These are phyloP conservation scores for Pezicula radicicola DNA, from an alignment of 2,329 filamentous ascomycete genomes.

Conservation along the genomic window DNA sequence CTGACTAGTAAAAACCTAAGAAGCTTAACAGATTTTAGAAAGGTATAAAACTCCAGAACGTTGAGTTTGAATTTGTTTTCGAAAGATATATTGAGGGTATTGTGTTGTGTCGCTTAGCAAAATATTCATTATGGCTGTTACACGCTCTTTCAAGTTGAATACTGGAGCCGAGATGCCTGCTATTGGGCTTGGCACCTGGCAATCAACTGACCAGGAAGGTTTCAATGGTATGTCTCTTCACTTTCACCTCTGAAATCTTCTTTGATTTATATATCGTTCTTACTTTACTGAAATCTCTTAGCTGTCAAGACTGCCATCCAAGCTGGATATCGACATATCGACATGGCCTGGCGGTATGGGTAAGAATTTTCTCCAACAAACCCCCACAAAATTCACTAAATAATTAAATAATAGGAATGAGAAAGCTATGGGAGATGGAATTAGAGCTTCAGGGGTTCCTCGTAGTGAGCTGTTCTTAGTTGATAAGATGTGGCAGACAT, in stretches of 20 bases:
- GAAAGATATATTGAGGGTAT: no score
- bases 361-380: no score
- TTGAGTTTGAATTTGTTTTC: no score
- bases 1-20: no score
- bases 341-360: constrained; percentile 40
- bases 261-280: constrained; percentile 36
- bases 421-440: constrained; percentile 38
- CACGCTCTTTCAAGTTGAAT: constrained; percentile 27
- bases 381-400: no score
- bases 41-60: no score
- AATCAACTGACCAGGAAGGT: constrained; percentile 11
- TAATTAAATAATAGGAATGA: constrained; percentile 29
- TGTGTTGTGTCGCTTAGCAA: no score
- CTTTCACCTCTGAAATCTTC: neutral
- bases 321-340: constrained; percentile 47
- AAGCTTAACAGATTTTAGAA: no score
- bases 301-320: constrained; percentile 31
- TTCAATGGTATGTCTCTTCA: neutral
- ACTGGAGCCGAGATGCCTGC: constrained; percentile 31
- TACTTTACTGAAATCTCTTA: constrained; percentile 25
- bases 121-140: neutral
- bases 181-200: constrained; percentile 42
- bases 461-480: constrained; percentile 34
- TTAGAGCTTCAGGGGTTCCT: constrained; percentile 23
- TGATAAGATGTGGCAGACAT: constrained; percentile 36